phyloP scores from a whole-genome alignment of 352 stramenopile species.

The Globisporangium ultimum region DNA sequence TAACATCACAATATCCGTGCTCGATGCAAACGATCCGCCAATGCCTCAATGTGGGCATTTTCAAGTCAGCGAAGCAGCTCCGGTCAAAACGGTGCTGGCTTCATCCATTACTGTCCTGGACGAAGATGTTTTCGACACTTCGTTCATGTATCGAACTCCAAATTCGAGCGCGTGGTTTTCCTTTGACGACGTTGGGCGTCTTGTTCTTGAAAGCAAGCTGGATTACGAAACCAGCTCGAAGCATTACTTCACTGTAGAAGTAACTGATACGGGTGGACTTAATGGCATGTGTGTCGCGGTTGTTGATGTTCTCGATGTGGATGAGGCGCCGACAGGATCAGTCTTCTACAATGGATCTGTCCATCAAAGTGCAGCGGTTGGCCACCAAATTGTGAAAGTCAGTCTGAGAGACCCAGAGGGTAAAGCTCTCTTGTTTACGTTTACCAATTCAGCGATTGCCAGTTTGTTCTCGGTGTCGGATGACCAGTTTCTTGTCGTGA shows the following conservation, averaged over 20 bases:
- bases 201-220: constrained; percentile 25
- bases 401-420: constrained; percentile 5
- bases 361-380: constrained; percentile 21
- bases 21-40: constrained; percentile 27
- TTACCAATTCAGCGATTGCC: neutral
- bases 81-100: constrained; percentile 12
- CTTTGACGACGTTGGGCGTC: constrained; percentile 23
- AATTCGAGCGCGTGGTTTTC: constrained; percentile 25
- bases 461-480: constrained; percentile 5
- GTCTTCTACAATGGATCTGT: constrained; percentile 29
- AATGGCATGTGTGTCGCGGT: constrained; percentile 29
- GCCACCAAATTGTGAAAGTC: constrained; percentile 9
- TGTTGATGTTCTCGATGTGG: constrained; percentile 34
- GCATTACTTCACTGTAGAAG: constrained; percentile 30
- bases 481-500: constrained; percentile 11
- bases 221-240: constrained; percentile 34
- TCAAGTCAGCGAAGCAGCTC: constrained; percentile 21
- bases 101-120: constrained; percentile 21
- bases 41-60: constrained; percentile 11
- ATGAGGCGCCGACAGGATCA: constrained; percentile 33
- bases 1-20: constrained; percentile 16
- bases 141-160: constrained; percentile 19
- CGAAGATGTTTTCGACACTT: constrained; percentile 20
- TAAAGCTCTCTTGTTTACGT: neutral
- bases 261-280: constrained; percentile 24